Conservation (phyloP, 2,329 filamentous ascomycete genomes). For the Epichloe festucae region DNA sequence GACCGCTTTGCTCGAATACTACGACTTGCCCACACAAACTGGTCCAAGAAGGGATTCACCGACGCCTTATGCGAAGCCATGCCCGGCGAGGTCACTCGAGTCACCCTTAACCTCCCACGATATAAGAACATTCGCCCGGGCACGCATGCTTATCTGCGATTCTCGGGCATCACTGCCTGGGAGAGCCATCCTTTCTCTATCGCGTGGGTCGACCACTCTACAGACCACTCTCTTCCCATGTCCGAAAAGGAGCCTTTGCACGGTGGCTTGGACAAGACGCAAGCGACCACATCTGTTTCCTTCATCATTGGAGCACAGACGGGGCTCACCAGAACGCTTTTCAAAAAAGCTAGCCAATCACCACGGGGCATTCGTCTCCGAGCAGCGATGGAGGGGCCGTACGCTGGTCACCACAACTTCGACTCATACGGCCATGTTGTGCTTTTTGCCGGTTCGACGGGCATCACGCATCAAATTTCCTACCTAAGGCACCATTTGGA, state of each 20-base stretch:
- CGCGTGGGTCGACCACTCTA: slow-evolving; percentile 53
- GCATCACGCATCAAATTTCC: slow-evolving; percentile 89
- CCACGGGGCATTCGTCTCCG: slow-evolving; percentile 45
- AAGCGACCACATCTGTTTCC: slow-evolving; percentile 47
- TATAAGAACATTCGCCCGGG: slow-evolving; percentile 55
- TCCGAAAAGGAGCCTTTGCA: slow-evolving; percentile 29
- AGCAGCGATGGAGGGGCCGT: slow-evolving; percentile 81
- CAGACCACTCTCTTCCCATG: slow-evolving; percentile 24
- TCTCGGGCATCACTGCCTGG: slow-evolving; percentile 52
- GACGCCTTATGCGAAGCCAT: slow-evolving; percentile 54
- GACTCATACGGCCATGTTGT: slow-evolving; percentile 87
- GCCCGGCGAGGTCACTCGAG: slow-evolving; percentile 55
- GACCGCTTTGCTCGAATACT: slow-evolving; percentile 55
- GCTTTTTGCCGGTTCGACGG: slow-evolving; percentile 83
- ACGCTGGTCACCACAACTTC: slow-evolving; percentile 70
- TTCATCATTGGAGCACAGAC: slow-evolving; percentile 81
- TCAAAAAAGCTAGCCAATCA: slow-evolving; percentile 49
- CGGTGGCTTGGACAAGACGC: slow-evolving; percentile 24
- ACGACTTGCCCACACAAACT: slow-evolving; percentile 54
- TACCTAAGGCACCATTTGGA: slow-evolving; percentile 68
- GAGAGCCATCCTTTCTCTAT: slow-evolving; percentile 70
- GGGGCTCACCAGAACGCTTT: slow-evolving; percentile 76
- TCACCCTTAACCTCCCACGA: slow-evolving; percentile 57
- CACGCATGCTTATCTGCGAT: slow-evolving; percentile 63
- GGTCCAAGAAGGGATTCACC: slow-evolving; percentile 43